A percentile compares a stretch with the other conserved stretches of the same genome.
phyloP scores from a whole-genome alignment of 805 yeast species.

The Wickerhamiella azyma region DNA sequence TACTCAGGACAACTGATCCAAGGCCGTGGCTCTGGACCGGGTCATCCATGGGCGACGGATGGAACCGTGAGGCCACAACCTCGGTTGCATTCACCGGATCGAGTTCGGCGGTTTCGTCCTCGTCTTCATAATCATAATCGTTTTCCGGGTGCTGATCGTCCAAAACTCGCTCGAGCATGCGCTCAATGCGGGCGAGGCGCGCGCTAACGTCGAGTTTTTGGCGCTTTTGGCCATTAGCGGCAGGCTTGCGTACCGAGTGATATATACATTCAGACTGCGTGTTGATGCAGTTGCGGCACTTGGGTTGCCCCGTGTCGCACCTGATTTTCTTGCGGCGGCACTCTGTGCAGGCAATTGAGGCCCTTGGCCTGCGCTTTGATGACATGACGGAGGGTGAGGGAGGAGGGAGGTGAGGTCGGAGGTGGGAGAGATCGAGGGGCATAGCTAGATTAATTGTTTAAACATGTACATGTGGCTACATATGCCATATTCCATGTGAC shows the following conservation, averaged over 20 bases:
- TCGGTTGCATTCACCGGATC: conserved; percentile 7
- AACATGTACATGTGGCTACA: too few relatives aligned
- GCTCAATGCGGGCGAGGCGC: conserved; percentile 21
- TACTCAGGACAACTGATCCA: conserved; percentile 2
- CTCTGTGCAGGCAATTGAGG: conserved; percentile 80
- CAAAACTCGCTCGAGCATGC: conserved; percentile 17
- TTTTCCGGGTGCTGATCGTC: conserved; percentile 3
- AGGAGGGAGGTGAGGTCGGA: neutral
- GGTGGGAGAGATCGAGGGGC: neutral
- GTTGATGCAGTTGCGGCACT: conserved; percentile 64
- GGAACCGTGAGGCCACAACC: neutral
- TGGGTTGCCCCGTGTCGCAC: conserved; percentile 54
- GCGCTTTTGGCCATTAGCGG: conserved; percentile 7
- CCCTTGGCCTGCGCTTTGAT: conserved; percentile 27
- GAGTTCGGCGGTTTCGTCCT: conserved; percentile 3
- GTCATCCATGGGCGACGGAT: neutral
- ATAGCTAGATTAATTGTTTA: too few relatives aligned
- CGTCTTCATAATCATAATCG: conserved; percentile 1
- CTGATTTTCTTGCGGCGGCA: conserved; percentile 62
- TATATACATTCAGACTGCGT: conserved; percentile 60
- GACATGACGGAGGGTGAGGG: neutral
- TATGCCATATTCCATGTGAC: too few relatives aligned
- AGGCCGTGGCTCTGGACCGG: neutral
- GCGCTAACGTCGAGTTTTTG: neutral
- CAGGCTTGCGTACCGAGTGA: conserved; percentile 15